These are phyloP conservation scores for Trematosphaeria pertusa DNA, from an alignment of 2,329 filamentous ascomycete species.

Conservation along the genomic window DNA sequence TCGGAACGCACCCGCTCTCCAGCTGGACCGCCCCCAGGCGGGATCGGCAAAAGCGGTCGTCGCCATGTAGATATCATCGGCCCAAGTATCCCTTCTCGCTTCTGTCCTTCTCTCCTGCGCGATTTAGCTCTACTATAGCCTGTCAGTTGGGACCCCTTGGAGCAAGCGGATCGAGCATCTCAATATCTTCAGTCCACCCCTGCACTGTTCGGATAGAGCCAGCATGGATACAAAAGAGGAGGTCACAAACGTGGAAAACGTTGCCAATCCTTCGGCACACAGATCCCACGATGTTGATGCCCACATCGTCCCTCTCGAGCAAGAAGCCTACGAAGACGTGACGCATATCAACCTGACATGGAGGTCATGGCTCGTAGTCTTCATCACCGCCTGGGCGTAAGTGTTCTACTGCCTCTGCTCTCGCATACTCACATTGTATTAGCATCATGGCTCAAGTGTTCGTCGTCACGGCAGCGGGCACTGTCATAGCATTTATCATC, in stretches of 20 bases:
- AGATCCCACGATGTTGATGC: constrained; percentile 14
- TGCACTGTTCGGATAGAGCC: neutral
- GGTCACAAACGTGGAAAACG: constrained; percentile 20
- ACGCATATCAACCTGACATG: constrained; percentile 59
- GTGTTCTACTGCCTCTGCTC: neutral
- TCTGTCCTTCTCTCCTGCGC: no score
- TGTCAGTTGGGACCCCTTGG: no score
- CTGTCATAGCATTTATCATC: constrained; percentile 63
- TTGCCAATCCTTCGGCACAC: constrained; percentile 9
- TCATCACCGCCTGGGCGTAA: constrained; percentile 58
- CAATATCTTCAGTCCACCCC: neutral
- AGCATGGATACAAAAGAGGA: constrained; percentile 30
- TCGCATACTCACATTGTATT: constrained; percentile 5
- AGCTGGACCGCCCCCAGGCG: neutral
- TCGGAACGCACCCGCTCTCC: neutral
- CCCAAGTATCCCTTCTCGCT: no score
- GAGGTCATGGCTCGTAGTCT: constrained; percentile 62
- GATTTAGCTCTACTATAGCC: no score
- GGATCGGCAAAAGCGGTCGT: neutral
- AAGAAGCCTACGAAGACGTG: constrained; percentile 36
- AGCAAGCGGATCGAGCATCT: no score
- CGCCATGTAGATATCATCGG: neutral
- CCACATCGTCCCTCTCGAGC: constrained; percentile 34
- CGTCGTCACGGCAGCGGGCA: constrained; percentile 63
- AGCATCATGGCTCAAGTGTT: constrained; percentile 62